phyloP scores from a whole-genome alignment of 1,139 yeast genomes.

The Tardiomyces digboiensis region DNA sequence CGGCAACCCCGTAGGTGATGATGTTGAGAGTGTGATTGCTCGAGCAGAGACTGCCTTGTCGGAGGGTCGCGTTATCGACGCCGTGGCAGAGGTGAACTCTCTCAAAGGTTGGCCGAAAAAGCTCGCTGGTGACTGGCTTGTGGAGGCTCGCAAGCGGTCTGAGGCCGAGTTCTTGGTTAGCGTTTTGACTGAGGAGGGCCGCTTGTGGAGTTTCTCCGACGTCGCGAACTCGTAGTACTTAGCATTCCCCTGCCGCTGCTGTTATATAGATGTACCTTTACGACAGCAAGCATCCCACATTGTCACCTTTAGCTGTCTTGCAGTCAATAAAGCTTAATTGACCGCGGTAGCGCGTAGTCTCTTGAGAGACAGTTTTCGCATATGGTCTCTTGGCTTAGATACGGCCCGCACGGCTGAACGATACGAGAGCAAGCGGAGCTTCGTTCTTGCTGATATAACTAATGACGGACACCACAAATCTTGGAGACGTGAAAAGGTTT shows the following conservation, averaged over 20 bases:
- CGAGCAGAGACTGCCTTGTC: slow-evolving; percentile 71
- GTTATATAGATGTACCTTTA: too few species aligned
- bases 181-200: slow-evolving; percentile 49
- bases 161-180: slow-evolving; percentile 77
- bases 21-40: slow-evolving; percentile 81
- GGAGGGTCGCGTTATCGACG: slow-evolving; percentile 72
- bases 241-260: slow-evolving; percentile 16
- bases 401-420: too few species aligned
- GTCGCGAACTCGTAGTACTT: slow-evolving; percentile 13
- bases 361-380: too few species aligned
- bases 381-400: too few species aligned
- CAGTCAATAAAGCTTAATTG: too few species aligned
- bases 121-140: slow-evolving; percentile 86
- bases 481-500: too few species aligned
- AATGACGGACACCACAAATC: too few species aligned
- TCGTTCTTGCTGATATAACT: too few species aligned
- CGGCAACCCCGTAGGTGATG: slow-evolving; percentile 67
- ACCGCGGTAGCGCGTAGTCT: too few species aligned
- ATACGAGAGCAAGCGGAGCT: too few species aligned
- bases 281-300: too few species aligned
- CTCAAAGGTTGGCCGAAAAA: slow-evolving; percentile 92
- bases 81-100: slow-evolving; percentile 86
- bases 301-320: too few species aligned
- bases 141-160: slow-evolving; percentile 78
- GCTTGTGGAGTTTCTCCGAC: slow-evolving; percentile 11